Evolutionary conservation across 2,329 filamentous ascomycete species (phyloP), one percentile per base, ranked within the genome.

Genomic region (Geosmithia morbida): DNA sequence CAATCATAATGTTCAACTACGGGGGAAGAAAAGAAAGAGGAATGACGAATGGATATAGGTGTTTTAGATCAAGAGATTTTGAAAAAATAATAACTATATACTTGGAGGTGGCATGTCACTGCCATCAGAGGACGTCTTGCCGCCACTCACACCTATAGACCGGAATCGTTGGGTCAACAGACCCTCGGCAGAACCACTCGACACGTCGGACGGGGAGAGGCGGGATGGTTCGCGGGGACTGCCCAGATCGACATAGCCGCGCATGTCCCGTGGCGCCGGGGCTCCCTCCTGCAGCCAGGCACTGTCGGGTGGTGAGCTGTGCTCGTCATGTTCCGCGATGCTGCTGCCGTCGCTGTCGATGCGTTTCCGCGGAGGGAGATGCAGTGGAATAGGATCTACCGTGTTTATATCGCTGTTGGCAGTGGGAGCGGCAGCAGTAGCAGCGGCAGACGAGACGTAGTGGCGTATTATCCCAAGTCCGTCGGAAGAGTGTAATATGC

Each of bases 131-230:
- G 41, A 18, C 10, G 41, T 14, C 14, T 26, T 43, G 37, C 13
- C 30, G 49, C 70, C 61, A 20, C 7, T 3, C 11, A 70, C 69
- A 39, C 79, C 83, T 6, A 86, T 64, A 6, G 77, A 75, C 52
- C 79, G 74, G 43, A 90, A 65, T 48, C 79, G 74, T 58, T 79
- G 79, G 11, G 85, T 85, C 16, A 92, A 66, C 16, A 92, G 62
- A 2, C 85, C 77, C 55, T 87, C 81, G 4, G 75, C 70, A 5
- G 33, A 8, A 26, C 22, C 22, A 26, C 8, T 30, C 7, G n/a
- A 61, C 66, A 2, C 63, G 56, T 50, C 62, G 61, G 37, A 65
- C 65, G 8, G 54, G 59, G 19, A 54, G 6, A 16, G 30, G 7
- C 7, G 37, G 58, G 18, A 30, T 6, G 0, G 68, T n/a, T n/a